A percentile compares a stretch with the other conserved stretches of the same genome.
Evolutionary conservation across 2,329 filamentous ascomycete species (phyloP).

Genomic region (Escovopsis sp.): DNA sequence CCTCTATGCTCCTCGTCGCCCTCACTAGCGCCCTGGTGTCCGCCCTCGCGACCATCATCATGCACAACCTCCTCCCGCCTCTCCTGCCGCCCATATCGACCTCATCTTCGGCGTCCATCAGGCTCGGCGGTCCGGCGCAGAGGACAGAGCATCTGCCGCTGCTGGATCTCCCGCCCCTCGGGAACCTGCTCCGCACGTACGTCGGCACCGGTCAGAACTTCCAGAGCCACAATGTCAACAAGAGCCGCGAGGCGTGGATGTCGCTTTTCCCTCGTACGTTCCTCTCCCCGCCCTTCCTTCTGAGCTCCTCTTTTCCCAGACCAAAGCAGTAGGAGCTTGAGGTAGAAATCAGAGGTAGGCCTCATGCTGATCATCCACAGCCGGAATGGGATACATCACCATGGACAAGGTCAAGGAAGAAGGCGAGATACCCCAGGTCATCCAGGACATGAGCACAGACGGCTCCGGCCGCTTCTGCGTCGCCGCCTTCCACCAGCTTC

Average conservation of each 20-base stretch:
- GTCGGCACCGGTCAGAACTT: neutral
- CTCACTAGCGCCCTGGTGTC: neutral
- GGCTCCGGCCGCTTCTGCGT: conserved; percentile 1
- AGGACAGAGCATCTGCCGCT: neutral
- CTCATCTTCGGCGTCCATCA: neutral
- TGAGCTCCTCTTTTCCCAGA: neutral
- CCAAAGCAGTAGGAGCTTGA: too few relatives aligned
- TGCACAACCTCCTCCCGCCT: neutral
- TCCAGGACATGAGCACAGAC: conserved; percentile 1
- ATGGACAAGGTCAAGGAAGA: neutral
- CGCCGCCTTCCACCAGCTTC: conserved; percentile 1
- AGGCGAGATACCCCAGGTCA: neutral
- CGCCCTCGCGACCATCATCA: neutral
- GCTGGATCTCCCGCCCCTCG: conserved; percentile 1
- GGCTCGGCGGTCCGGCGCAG: neutral
- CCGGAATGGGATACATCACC: neutral
- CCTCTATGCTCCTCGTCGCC: neutral
- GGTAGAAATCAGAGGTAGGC: too few relatives aligned
- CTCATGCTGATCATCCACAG: neutral
- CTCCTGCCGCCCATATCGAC: neutral
- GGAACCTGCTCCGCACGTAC: conserved; percentile 1
- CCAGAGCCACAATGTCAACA: neutral
- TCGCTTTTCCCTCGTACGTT: conserved; percentile 1
- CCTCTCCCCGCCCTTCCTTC: neutral
- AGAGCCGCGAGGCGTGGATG: conserved; percentile 1